Evolutionary conservation across 495 filamentous ascomycete species (phyloP), one percentile per base, ranked within the genome.

Genomic region (Acidomyces sp.): DNA sequence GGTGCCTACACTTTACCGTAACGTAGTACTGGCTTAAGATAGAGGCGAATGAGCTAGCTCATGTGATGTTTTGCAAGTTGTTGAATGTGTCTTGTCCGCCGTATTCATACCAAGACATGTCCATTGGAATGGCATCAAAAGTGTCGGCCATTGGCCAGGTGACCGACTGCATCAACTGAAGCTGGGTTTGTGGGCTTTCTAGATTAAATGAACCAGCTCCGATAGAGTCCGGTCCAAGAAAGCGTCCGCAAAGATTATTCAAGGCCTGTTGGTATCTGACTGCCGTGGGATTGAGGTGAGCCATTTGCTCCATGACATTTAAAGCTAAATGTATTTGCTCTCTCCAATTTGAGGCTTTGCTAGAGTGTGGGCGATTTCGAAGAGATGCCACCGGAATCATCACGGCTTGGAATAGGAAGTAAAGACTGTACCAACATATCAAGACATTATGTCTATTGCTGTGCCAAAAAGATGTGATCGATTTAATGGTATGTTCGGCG

Each of bases 321-420:
- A 45, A 12, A 3, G 30, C 32, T 6, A 13, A 16, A 5, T 38
- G 32, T 5, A 39, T 46, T 18, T 46, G 43, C 4, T 25, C 17
- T 4, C 28, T 11, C 35, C 34, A 40, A 7, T 13, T 13, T 13
- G 5, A n/a, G 25, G 35, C 34, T 23, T 25, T 17, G 2, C 7
- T 19, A 4, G 45, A 42, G 5, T 24, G 36, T 3, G 45, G 37
- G 7, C 43, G 10, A 21, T 43, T 48, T 3, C 45, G 38, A 9
- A 42, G 39, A 9, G 12, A 48, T 17, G 57, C 49, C 21, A 51
- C 50, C 11, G 58, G 59, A 1, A 62, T 55, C 10, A 62, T 39
- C 6, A 49, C 45, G 1, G 56, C 56, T 34, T 62, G 59, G 39
- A 62, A 62, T n/a, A 55, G 42, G 39, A 60, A 61, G 50, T 62